Evolutionary conservation across 2,329 filamentous ascomycete genomes (phyloP), one percentile per base, ranked within the genome.

Genomic region (Ambrosiella xylebori): DNA sequence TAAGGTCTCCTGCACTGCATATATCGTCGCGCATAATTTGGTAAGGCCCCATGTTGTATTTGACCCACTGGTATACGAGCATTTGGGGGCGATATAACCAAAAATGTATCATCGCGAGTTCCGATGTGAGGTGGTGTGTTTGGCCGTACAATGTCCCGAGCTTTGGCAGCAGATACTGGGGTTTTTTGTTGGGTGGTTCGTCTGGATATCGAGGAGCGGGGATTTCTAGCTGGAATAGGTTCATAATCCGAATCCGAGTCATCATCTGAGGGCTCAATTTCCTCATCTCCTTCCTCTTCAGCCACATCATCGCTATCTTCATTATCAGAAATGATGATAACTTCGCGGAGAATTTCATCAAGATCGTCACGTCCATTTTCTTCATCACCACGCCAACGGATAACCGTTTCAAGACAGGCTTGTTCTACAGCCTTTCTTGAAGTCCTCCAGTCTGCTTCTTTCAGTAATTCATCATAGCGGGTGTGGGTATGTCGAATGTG

Each of bases 351-450:
- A 59, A 84, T 82, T 65, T 84, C 80, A 60, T 84, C 81, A 13
- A 84, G 73, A 66, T 84, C 79, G 64, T 85, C 81, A 54, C 81
- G 77, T 35, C 81, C 81, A 15, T 77, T 84, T 66, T 85, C 81
- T 66, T 85, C 81, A 63, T 85, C 81, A 58, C 81, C 81, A 70
- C 81, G 80, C 81, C 81, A 85, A 76, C 84, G 84, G 72, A 84
- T 77, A 67, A 85, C 76, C 57, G 80, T 72, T 63, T 84, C 81
- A 51, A 84, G 71, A 62, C 81, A 84, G 12, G 80, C 70, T 38
- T 73, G 68, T 63, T 84, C 79, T 50, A 84, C 80, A 45, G 75
- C 74, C 68, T 76, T 82, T 61, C 81, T 74, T 56, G 81, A 80
- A 64, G 79, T 79, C 55, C 72, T 69, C 73, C 79, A 84, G 15